Evolutionary conservation across 1,139 yeast genomes (phyloP), one percentile per base, ranked within the genome.

Genomic region (Wickerhamiella pararugosa): DNA sequence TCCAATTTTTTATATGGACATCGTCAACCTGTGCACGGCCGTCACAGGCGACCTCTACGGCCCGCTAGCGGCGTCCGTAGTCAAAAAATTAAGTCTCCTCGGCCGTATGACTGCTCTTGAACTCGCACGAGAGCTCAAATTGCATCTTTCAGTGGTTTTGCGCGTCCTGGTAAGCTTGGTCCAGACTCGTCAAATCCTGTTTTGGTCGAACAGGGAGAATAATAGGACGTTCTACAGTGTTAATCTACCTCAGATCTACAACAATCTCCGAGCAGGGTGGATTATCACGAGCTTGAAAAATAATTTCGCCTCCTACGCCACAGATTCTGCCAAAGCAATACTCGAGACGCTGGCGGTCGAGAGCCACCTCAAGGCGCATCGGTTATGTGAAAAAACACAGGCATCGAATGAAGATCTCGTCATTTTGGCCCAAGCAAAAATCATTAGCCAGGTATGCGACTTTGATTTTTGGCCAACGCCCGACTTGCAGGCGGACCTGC

Each of bases 221-320:
- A 71, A 69, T 25, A 58, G 62, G 0, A 54, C 62, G 1, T 72
- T 64, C 51, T 86, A 84, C 57, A 68, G 67, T 32, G 72, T 77
- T 48, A 71, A 79, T 52, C 78, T 76, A 49, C 69, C 65, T 27
- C 94, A 94, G 5, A 63, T 79, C 25, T 66, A 76, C 51, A 60
- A 72, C 42, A 64, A 83, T 43, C 58, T 86, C 29, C 82, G 84
- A 60, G 69, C 87, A 32, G 96, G 94, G 29, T 82, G 82, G 42
- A 76, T 86, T 47, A 67, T 83, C 32, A 62, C 71, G 36, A 67
- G 69, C 43, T 70, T 80, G 34, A 67, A 69, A 43, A 68, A 67
- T 27, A 65, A 64, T 9, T 65, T 62, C 44, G 44, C 57, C 5
- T 59, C 62, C 33, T 39, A 34, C 6, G 36, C 37, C 25, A 32